Conservation (phyloP, 306 rosid genomes). For the Castanea mollissima region DNA sequence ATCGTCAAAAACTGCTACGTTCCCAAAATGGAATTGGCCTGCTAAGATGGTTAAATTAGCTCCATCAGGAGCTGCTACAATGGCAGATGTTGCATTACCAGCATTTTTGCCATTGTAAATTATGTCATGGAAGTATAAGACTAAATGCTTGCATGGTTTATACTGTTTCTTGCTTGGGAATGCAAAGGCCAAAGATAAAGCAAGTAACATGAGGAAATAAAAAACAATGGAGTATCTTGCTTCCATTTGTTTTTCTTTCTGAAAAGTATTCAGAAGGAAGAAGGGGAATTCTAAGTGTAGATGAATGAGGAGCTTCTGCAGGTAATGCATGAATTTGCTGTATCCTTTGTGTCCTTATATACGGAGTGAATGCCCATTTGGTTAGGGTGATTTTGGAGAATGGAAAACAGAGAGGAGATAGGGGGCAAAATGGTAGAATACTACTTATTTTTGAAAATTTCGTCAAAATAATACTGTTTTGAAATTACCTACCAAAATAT, state of each 20-base stretch:
- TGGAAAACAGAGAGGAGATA: too few relatives aligned
- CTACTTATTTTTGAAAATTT: too few relatives aligned
- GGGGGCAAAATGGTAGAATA: too few relatives aligned
- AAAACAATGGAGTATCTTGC: conserved; percentile 14
- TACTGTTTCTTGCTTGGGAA: conserved; percentile 21
- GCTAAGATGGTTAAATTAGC: conserved; percentile 56
- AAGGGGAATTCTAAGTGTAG: neutral
- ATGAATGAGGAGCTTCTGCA: too few relatives aligned
- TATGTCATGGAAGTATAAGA: conserved; percentile 64
- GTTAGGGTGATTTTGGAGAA: too few relatives aligned
- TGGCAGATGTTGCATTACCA: conserved; percentile 65
- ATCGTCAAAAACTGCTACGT: conserved; percentile 65
- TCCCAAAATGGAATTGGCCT: conserved; percentile 49
- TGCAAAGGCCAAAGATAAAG: conserved; percentile 29
- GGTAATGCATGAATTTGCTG: neutral
- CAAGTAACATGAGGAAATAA: conserved; percentile 22
- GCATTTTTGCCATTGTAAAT: conserved; percentile 64
- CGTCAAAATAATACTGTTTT: too few relatives aligned
- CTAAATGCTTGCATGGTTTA: conserved; percentile 57
- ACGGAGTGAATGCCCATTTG: too few relatives aligned
- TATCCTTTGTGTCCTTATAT: conserved; percentile 43
- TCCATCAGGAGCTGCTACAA: conserved; percentile 69
- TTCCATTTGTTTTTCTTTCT: conserved; percentile 24
- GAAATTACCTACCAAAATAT: too few relatives aligned
- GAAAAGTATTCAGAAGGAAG: neutral